Conservation (phyloP, 345 rosid species). For the Aurinia saxatilis region DNA sequence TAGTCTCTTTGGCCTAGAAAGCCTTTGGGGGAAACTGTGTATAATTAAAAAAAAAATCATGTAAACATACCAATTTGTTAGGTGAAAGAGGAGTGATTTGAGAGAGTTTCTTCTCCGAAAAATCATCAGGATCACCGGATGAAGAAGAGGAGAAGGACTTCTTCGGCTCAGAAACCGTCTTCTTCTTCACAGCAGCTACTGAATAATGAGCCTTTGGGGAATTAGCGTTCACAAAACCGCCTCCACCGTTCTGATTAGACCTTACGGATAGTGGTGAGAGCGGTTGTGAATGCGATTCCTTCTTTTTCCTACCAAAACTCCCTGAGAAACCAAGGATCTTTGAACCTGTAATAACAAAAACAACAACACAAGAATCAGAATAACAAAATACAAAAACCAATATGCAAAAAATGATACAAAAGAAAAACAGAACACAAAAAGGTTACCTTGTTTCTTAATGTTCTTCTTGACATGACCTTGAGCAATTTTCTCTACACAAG, state of each 20-base stretch:
- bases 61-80: conserved; percentile 10
- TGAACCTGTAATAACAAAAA: conserved; percentile 33
- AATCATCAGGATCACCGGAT: conserved; percentile 36
- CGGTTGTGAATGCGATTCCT: conserved; percentile 40
- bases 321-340: conserved; percentile 36
- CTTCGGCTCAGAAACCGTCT: conserved; percentile 26
- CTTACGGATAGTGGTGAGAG: conserved; percentile 31
- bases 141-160: conserved; percentile 34
- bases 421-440: neutral
- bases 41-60: too few species aligned
- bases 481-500: conserved; percentile 32
- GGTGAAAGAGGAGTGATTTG: conserved; percentile 12
- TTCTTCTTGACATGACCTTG: conserved; percentile 31
- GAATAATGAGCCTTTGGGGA: conserved; percentile 28
- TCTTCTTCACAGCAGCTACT: conserved; percentile 27
- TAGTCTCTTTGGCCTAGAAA: too few species aligned
- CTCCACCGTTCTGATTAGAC: conserved; percentile 19
- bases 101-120: conserved; percentile 33
- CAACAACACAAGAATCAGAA: conserved; percentile 6
- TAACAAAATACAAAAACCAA: too few species aligned
- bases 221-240: conserved; percentile 12
- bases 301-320: conserved; percentile 64
- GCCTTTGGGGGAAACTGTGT: too few species aligned
- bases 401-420: neutral
- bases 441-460: conserved; percentile 20